Conservation (phyloP, 257 asterid genomes). For the Forsythia suspensa region DNA sequence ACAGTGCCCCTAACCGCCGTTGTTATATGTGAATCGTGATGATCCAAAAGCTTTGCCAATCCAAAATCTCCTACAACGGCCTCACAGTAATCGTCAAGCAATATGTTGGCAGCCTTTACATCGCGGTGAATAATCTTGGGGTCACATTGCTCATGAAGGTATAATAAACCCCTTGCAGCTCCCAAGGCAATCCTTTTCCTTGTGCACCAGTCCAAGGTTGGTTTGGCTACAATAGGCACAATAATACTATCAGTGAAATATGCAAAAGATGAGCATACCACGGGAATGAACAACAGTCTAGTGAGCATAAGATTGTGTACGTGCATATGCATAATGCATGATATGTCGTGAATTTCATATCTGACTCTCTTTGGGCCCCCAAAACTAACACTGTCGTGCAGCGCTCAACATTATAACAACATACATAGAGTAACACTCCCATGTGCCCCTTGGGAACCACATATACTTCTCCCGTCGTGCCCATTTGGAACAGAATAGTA, state of each 20-base stretch:
- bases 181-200: slow-evolving; percentile 87
- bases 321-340: too few relatives aligned
- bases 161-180: slow-evolving; percentile 90
- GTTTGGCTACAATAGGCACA: slow-evolving; percentile 58
- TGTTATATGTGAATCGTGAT: slow-evolving; percentile 82
- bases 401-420: too few relatives aligned
- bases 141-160: slow-evolving; percentile 94
- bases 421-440: too few relatives aligned
- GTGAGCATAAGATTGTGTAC: too few relatives aligned
- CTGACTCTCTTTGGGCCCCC: too few relatives aligned
- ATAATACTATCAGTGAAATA: not conserved
- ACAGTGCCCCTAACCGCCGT: slow-evolving; percentile 98
- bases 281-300: not conserved
- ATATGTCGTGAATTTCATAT: too few relatives aligned
- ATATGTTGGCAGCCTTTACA: slow-evolving; percentile 95
- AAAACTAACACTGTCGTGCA: too few relatives aligned
- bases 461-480: too few relatives aligned
- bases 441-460: too few relatives aligned
- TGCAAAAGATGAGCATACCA: not conserved
- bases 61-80: slow-evolving; percentile 98
- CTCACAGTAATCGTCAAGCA: slow-evolving; percentile 84
- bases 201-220: slow-evolving; percentile 80
- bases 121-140: slow-evolving; percentile 97
- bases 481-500: too few relatives aligned
- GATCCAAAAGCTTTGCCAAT: slow-evolving; percentile 92